These are phyloP conservation scores for Neurospora pannonica DNA, from an alignment of 495 filamentous ascomycete species.

Conservation along the genomic window DNA sequence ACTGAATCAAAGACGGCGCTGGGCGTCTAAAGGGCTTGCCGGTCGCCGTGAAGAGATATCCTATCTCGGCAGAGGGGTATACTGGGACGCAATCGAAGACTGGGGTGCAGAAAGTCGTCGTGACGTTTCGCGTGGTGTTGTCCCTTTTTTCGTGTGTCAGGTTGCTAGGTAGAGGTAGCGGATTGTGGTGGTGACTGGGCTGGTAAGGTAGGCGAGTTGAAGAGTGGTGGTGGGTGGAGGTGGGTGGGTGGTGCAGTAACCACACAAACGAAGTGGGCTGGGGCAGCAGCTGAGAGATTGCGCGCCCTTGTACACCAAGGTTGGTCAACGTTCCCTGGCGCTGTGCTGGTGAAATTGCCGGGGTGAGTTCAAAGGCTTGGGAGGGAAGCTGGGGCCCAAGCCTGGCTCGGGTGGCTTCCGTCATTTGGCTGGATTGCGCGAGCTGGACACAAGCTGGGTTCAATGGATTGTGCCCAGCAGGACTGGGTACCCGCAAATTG, in stretches of 20 bases:
- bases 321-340: not conserved
- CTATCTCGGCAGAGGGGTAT: not conserved
- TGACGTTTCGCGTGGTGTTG: not conserved
- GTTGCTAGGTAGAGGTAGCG: not conserved
- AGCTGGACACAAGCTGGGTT: not conserved
- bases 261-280: not conserved
- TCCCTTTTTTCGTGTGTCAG: not conserved
- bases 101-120: not conserved
- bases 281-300: not conserved
- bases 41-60: not conserved
- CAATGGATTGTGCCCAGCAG: not conserved
- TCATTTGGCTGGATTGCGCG: not conserved
- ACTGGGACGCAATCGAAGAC: not conserved
- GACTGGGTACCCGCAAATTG: not conserved
- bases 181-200: not conserved
- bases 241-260: conserved; percentile 3
- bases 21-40: not conserved
- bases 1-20: not conserved
- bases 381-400: not conserved
- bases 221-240: not conserved
- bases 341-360: not conserved
- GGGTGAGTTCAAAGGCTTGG: not conserved
- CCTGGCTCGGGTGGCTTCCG: not conserved
- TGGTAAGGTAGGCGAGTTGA: not conserved
- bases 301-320: not conserved